Percentiles rank a stretch among this genome's conserved stretches.
These are phyloP conservation scores for Jaltomata sinuosa DNA, from an alignment of 257 asterid species.

Conservation along the genomic window DNA sequence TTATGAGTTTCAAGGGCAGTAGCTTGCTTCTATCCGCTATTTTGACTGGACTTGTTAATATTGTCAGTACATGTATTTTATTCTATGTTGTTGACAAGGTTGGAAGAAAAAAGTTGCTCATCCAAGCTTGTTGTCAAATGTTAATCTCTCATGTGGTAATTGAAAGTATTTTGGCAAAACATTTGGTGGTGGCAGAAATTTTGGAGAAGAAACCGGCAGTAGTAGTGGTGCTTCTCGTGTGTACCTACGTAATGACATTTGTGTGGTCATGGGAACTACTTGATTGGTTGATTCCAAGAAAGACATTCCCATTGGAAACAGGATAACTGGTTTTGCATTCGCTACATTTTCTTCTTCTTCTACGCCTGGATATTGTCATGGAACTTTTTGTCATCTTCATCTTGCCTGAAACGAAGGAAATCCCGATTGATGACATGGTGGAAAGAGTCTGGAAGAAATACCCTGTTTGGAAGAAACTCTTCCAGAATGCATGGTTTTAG, in stretches of 20 bases:
- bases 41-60: constrained; percentile 2
- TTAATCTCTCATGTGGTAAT: constrained; percentile 36
- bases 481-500: background rate
- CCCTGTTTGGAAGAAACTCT: constrained; percentile 24
- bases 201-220: constrained; percentile 20
- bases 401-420: constrained; percentile 32
- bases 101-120: constrained; percentile 11
- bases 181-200: constrained; percentile 29
- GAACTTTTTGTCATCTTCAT: constrained; percentile 18
- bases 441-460: constrained; percentile 30
- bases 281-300: constrained; percentile 72
- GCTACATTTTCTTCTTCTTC: constrained; percentile 35
- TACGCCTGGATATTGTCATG: constrained; percentile 18
- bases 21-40: background rate
- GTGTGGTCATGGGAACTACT: constrained; percentile 91
- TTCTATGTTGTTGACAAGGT: background rate
- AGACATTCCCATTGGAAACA: constrained; percentile 63
- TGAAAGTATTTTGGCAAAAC: constrained; percentile 28
- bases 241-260: constrained; percentile 57
- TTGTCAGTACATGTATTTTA: background rate
- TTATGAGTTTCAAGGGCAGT: background rate
- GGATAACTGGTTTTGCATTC: constrained; percentile 64
- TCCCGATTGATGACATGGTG: constrained; percentile 17
- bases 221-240: constrained; percentile 42
- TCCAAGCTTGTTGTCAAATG: constrained; percentile 11